Percentiles rank a stretch among this genome's conserved stretches.
phyloP scores from a whole-genome alignment of 371 early-diverging fungal genomes.

The Mortierella sp. region DNA sequence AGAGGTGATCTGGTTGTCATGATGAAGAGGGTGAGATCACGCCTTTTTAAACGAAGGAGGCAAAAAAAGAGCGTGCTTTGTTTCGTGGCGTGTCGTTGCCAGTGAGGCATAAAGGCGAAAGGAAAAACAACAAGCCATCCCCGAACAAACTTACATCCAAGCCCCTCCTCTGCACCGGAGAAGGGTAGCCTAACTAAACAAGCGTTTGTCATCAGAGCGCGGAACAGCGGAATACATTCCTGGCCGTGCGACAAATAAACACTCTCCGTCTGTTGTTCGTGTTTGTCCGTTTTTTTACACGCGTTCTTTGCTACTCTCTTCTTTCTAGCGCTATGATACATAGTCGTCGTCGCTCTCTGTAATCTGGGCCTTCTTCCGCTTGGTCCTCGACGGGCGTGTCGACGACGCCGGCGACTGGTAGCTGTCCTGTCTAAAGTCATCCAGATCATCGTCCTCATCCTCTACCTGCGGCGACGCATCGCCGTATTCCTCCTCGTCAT shows the following conservation, averaged over 20 bases:
- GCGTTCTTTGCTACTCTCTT: conserved; percentile 11
- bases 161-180: background rate
- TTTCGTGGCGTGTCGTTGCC: background rate
- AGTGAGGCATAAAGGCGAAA: background rate
- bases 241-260: background rate
- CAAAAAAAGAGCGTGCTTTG: background rate
- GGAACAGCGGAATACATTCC: background rate
- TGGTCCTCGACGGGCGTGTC: conserved; percentile 24
- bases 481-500: conserved; percentile 50
- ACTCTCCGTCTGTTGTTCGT: background rate
- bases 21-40: background rate
- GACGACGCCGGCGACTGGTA: conserved; percentile 10
- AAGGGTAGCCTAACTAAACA: too few relatives aligned
- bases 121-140: background rate
- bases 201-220: background rate
- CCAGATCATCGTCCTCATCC: conserved; percentile 40
- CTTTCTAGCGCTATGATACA: conserved; percentile 22
- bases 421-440: conserved; percentile 23
- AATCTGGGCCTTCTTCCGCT: conserved; percentile 46
- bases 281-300: background rate
- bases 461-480: conserved; percentile 17
- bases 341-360: conserved; percentile 53
- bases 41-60: background rate
- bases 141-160: background rate
- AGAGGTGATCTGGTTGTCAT: background rate